phyloP scores from a whole-genome alignment of 1,284 basidiomycete species.

The Heterobasidion parviporum region DNA sequence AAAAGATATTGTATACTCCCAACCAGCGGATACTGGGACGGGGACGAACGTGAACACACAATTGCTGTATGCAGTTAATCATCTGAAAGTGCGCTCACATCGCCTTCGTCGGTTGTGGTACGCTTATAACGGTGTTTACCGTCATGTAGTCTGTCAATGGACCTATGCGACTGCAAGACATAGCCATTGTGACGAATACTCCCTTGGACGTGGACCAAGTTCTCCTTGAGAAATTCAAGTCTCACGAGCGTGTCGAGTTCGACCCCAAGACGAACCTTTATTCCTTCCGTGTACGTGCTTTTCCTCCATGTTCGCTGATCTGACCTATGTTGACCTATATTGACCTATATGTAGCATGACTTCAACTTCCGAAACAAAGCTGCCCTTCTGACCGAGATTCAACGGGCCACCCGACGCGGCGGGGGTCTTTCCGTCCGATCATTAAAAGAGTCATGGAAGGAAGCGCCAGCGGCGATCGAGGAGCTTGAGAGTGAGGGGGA shows the following conservation, averaged over 20 bases:
- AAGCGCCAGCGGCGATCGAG: constrained; percentile 73
- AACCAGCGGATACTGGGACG: constrained; percentile 77
- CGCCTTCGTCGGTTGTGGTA: background rate
- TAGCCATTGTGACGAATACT: constrained; percentile 72
- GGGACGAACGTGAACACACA: constrained; percentile 82
- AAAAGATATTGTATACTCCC: constrained; percentile 70
- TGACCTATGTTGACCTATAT: background rate
- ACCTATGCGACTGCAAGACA: constrained; percentile 79
- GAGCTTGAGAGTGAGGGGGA: constrained; percentile 84
- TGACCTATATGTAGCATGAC: constrained; percentile 55
- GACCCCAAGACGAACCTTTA: constrained; percentile 81
- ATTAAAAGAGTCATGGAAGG: constrained; percentile 86
- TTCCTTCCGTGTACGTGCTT: constrained; percentile 61
- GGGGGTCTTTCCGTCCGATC: constrained; percentile 80
- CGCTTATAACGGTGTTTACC: background rate
- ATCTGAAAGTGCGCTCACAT: constrained; percentile 49
- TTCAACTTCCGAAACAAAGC: constrained; percentile 80
- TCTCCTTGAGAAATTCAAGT: constrained; percentile 70
- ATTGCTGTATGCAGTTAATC: constrained; percentile 76
- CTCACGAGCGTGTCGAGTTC: constrained; percentile 71
- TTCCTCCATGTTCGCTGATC: background rate
- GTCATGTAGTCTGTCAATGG: constrained; percentile 54
- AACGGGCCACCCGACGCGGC: constrained; percentile 68
- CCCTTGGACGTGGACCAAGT: constrained; percentile 66
- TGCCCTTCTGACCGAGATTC: constrained; percentile 75